Percentiles rank a stretch among this genome's conserved stretches.
Evolutionary conservation across 257 asterid species (phyloP).

Genomic region (Salvia splendens): DNA sequence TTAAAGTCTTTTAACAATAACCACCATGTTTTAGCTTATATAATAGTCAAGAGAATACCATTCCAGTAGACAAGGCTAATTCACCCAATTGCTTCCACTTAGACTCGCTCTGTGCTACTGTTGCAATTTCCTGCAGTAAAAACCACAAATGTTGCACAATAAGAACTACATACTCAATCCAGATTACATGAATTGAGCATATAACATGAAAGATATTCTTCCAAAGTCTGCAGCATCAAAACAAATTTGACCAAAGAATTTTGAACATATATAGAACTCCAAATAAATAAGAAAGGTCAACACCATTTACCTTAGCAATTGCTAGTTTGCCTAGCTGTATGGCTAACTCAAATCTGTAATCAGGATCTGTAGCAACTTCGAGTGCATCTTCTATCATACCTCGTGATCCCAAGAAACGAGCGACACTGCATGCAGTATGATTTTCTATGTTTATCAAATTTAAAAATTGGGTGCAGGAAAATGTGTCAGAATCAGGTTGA

Average conservation of each 20-base stretch:
- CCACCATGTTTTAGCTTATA: slow-evolving; percentile 23
- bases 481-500: slow-evolving; percentile 20
- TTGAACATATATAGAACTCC: slow-evolving; percentile 3
- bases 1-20: not conserved
- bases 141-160: slow-evolving; percentile 21
- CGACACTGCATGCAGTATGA: slow-evolving; percentile 52
- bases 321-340: slow-evolving; percentile 86
- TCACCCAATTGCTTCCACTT: slow-evolving; percentile 99
- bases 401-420: slow-evolving; percentile 93
- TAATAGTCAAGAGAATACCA: slow-evolving; percentile 49
- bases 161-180: slow-evolving; percentile 2
- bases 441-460: slow-evolving; percentile 5
- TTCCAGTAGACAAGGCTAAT: slow-evolving; percentile 91
- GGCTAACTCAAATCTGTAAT: slow-evolving; percentile 95
- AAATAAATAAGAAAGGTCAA: slow-evolving; percentile 16
- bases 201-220: slow-evolving; percentile 1
- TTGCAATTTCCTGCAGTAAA: slow-evolving; percentile 76
- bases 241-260: slow-evolving; percentile 23
- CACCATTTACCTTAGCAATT: slow-evolving; percentile 70
- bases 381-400: slow-evolving; percentile 93
- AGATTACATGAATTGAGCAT: not conserved
- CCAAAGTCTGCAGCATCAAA: slow-evolving; percentile 22
- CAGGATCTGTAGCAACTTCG: slow-evolving; percentile 91
- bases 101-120: slow-evolving; percentile 70
- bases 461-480: slow-evolving; percentile 14